Percentiles rank a stretch among this genome's conserved stretches.
Evolutionary conservation across 495 filamentous ascomycete species (phyloP).

Genomic region (Lophium mytilinum): DNA sequence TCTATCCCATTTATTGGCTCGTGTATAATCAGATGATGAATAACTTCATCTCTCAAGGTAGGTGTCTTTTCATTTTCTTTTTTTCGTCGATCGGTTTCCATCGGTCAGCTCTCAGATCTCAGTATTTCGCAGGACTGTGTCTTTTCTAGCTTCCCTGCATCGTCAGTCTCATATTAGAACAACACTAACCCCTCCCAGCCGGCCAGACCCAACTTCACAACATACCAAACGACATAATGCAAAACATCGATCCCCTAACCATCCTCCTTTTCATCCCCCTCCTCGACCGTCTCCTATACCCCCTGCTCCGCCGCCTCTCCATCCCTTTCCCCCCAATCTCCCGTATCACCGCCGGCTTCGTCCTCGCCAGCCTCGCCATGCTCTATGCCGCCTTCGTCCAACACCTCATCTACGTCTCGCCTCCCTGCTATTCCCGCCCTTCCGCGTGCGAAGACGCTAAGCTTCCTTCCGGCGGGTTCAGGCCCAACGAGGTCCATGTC

Average conservation of each 20-base stretch:
- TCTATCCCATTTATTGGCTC: constrained; percentile 43
- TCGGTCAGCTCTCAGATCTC: no score
- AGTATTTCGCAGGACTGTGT: no score
- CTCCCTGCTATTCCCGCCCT: constrained; percentile 20
- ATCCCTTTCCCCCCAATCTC: constrained; percentile 16
- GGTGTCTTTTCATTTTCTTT: not conserved
- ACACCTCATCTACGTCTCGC: constrained; percentile 18
- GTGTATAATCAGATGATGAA: constrained; percentile 25
- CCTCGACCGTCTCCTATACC: constrained; percentile 27
- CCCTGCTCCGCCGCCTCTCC: constrained; percentile 18
- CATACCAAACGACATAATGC: constrained; percentile 42
- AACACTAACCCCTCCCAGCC: constrained; percentile 33
- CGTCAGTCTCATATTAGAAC: no score
- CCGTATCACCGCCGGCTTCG: constrained; percentile 23
- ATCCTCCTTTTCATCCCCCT: constrained; percentile 25
- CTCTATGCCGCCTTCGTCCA: constrained; percentile 22
- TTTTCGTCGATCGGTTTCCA: no score
- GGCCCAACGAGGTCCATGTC: constrained; percentile 20
- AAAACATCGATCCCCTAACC: constrained; percentile 29
- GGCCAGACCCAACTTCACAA: constrained; percentile 59
- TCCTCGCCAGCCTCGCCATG: constrained; percentile 19
- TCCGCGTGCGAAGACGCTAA: constrained; percentile 10
- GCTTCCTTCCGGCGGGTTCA: constrained; percentile 3
- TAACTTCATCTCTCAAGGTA: constrained; percentile 28
- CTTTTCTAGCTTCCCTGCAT: no score